Percentiles rank a stretch among this genome's conserved stretches.
Evolutionary conservation across 2,329 filamentous ascomycete species (phyloP).

Genomic region (Pseudovirgaria hyperparasitica): DNA sequence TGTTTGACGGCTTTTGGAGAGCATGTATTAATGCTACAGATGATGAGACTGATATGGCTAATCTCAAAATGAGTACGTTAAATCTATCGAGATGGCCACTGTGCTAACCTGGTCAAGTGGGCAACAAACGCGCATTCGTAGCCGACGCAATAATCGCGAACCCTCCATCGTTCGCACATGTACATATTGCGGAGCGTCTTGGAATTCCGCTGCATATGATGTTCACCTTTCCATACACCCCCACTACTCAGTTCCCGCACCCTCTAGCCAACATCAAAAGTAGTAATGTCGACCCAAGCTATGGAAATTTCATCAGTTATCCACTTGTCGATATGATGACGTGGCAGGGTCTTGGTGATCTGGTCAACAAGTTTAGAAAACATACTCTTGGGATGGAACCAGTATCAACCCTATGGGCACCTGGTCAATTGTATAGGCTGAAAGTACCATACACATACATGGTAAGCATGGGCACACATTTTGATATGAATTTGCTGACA

Average conservation of each 20-base stretch:
- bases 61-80: constrained; percentile 42
- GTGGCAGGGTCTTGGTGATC: constrained; percentile 53
- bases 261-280: constrained; percentile 64
- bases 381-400: constrained; percentile 59
- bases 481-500: neutral
- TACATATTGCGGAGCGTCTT: constrained; percentile 63
- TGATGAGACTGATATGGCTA: constrained; percentile 48
- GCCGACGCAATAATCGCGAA: constrained; percentile 75
- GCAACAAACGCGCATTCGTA: constrained; percentile 56
- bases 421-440: constrained; percentile 57
- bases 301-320: constrained; percentile 72
- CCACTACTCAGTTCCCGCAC: constrained; percentile 64
- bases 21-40: constrained; percentile 64
- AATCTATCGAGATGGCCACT: constrained; percentile 3
- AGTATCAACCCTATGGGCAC: constrained; percentile 65
- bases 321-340: constrained; percentile 69
- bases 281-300: constrained; percentile 57
- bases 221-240: constrained; percentile 79
- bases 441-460: constrained; percentile 67
- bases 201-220: constrained; percentile 70
- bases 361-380: constrained; percentile 62
- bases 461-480: constrained; percentile 5
- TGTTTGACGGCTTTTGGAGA: constrained; percentile 75
- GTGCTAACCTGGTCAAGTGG: constrained; percentile 28
- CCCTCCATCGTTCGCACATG: constrained; percentile 63